Conservation (phyloP, 805 yeast species). For the Starmerella sp. region DNA sequence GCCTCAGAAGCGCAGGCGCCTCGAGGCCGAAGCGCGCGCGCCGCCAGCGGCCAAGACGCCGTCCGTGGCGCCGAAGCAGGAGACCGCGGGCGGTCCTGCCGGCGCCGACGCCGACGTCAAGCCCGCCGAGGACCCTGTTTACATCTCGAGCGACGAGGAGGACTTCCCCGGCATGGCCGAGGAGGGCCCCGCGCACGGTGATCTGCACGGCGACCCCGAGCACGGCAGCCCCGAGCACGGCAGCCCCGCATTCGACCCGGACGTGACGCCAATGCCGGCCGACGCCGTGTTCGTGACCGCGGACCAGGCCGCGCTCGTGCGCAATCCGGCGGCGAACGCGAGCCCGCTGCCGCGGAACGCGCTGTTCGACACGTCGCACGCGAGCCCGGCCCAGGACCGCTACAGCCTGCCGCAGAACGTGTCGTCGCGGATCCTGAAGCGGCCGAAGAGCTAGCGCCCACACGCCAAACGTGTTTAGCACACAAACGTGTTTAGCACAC, state of each 20-base stretch:
- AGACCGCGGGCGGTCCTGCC: background rate
- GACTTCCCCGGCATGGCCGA: constrained; percentile 1
- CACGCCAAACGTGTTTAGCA: no score
- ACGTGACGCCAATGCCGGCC: constrained; percentile 1
- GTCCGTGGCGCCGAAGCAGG: background rate
- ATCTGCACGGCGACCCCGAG: no score
- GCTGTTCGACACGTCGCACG: constrained; percentile 9
- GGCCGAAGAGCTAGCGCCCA: background rate
- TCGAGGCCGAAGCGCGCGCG: background rate
- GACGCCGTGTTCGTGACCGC: constrained; percentile 17
- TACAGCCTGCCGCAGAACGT: constrained; percentile 3
- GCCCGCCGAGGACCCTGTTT: background rate
- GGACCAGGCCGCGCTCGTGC: constrained; percentile 11
- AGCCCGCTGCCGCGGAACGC: constrained; percentile 11
- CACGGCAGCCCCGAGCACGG: background rate
- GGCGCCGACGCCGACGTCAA: background rate
- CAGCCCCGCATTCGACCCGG: background rate
- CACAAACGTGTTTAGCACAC: no score
- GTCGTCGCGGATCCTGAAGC: background rate
- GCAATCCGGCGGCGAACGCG: background rate
- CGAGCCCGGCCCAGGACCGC: constrained; percentile 7
- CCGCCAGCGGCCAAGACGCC: background rate
- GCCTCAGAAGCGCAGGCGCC: constrained; percentile 12
- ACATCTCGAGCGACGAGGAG: constrained; percentile 3
- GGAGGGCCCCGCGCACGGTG: background rate